Conservation (phyloP, 345 rosid genomes). For the Eucalyptus urophylla region DNA sequence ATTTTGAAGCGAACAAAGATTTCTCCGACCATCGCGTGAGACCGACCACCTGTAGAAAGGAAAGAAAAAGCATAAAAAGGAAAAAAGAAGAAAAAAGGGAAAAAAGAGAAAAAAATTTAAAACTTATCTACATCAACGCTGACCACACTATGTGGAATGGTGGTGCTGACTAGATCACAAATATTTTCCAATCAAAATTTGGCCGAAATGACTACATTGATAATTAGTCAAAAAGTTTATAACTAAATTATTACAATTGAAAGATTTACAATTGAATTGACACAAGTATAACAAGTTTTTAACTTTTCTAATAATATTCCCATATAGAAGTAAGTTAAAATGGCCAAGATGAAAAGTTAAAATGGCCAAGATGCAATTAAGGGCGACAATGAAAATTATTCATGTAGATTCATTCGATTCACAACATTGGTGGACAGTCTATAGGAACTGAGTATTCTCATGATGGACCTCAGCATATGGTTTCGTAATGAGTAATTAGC, state of each 20-base stretch:
- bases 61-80: not conserved
- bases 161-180: rapidly evolving
- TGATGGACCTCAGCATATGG: not conserved
- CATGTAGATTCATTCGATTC: not conserved
- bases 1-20: not conserved
- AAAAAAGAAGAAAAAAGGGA: too few relatives aligned
- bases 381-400: not conserved
- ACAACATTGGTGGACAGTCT: not conserved
- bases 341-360: not conserved
- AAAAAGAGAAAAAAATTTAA: too few relatives aligned
- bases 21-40: not conserved
- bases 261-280: too few relatives aligned
- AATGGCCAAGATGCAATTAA: not conserved
- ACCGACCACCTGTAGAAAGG: not conserved
- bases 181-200: too few relatives aligned
- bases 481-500: not conserved
- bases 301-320: not conserved
- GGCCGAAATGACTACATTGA: too few relatives aligned
- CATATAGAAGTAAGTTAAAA: not conserved
- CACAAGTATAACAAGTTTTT: too few relatives aligned
- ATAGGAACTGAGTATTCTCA: not conserved
- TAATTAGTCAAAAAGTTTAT: too few relatives aligned
- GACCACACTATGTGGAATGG: not conserved
- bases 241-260: too few relatives aligned
- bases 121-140: rapidly evolving